Conservation (phyloP, 805 yeast genomes). For the Yamadazyma paraphyllophila region DNA sequence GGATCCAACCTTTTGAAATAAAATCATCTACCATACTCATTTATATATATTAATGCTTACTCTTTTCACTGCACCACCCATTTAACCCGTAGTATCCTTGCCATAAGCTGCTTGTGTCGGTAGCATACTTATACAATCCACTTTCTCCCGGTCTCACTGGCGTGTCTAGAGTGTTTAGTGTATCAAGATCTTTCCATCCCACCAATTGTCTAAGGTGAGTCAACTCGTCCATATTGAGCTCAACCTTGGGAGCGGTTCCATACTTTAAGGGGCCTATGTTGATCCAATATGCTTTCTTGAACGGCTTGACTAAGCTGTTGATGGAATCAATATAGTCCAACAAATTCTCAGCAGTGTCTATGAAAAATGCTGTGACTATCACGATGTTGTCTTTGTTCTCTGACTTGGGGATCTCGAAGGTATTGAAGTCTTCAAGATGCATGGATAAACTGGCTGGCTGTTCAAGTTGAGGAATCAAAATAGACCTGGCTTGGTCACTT, state of each 20-base stretch:
- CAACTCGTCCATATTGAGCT: conserved; percentile 71
- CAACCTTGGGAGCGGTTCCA: conserved; percentile 80
- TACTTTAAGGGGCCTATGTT: conserved; percentile 91
- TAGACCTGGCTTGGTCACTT: conserved; percentile 51
- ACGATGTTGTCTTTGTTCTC: conserved; percentile 45
- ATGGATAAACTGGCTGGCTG: conserved; percentile 50
- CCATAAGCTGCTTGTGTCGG: conserved; percentile 66
- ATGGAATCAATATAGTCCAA: conserved; percentile 73
- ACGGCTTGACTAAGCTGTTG: conserved; percentile 22
- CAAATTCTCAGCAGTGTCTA: conserved; percentile 90
- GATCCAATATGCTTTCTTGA: conserved; percentile 68
- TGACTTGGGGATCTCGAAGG: conserved; percentile 37
- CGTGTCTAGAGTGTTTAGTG: conserved; percentile 13
- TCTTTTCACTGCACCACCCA: conserved; percentile 44
- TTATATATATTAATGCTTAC: conserved; percentile 8
- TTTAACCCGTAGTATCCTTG: conserved; percentile 73
- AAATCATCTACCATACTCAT: conserved; percentile 11
- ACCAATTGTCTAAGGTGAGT: conserved; percentile 45
- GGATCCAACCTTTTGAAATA: conserved; percentile 27
- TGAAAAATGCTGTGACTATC: conserved; percentile 69
- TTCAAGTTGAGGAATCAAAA: conserved; percentile 21
- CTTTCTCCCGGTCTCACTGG: conserved; percentile 11
- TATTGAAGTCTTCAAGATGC: conserved; percentile 63
- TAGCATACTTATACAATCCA: conserved; percentile 58
- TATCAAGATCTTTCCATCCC: conserved; percentile 56